These are phyloP conservation scores for Paramecium caudatum DNA, from an alignment of 73 alveolate genomes.

Conservation along the genomic window DNA sequence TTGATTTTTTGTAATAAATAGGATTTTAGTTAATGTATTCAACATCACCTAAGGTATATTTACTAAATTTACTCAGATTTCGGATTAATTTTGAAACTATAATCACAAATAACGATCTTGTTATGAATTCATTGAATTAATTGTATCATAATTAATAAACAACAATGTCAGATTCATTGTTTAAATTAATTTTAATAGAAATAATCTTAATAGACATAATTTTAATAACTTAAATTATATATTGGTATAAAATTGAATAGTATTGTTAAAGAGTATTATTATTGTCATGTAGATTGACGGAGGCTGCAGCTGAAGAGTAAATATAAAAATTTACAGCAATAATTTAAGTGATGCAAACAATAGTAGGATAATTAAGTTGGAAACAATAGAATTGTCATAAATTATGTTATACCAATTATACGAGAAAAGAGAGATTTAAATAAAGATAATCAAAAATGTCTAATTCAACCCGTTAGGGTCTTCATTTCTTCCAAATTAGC, in stretches of 20 bases:
- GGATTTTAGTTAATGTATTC: not conserved
- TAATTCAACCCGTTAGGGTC: too few relatives aligned
- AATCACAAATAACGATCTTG: not conserved
- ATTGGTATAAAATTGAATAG: not conserved
- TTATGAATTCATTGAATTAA: not conserved
- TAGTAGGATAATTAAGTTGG: not conserved
- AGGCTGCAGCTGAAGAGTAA: not conserved
- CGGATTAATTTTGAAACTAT: not conserved
- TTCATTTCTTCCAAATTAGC: too few relatives aligned
- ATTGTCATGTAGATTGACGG: not conserved
- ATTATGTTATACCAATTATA: not conserved
- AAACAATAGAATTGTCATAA: conserved; percentile 9
- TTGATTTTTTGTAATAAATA: not conserved
- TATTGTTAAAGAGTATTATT: not conserved
- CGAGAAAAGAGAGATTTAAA: too few relatives aligned
- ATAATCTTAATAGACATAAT: not conserved
- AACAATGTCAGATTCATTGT: not conserved
- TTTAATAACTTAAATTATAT: not conserved
- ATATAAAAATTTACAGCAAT: not conserved
- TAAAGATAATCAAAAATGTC: too few relatives aligned
- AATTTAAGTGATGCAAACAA: not conserved
- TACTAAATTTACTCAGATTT: not conserved
- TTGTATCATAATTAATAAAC: not conserved
- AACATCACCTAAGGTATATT: not conserved
- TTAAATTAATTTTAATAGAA: not conserved